These are phyloP conservation scores for Piedraia hortae DNA, from an alignment of 2,329 filamentous ascomycete genomes.

Conservation along the genomic window DNA sequence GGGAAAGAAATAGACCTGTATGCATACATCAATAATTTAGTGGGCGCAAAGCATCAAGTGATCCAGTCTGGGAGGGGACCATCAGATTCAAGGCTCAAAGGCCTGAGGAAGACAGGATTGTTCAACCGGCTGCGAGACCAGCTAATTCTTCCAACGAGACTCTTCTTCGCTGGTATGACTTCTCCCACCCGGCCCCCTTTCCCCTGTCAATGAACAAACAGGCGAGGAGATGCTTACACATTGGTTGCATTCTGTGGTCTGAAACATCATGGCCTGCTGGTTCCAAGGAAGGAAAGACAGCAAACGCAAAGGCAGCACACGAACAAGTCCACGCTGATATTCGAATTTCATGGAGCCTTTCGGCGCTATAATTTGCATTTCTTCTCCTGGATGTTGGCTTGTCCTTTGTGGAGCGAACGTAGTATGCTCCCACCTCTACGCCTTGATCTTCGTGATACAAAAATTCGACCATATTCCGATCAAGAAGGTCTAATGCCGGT, in stretches of 20 bases:
- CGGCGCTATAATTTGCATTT: constrained; percentile 6
- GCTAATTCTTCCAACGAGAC: constrained; percentile 41
- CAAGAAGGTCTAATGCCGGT: constrained; percentile 65
- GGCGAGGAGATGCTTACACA: constrained; percentile 79
- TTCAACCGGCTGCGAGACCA: constrained; percentile 35
- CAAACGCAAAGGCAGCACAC: constrained; percentile 59
- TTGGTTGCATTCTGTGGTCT: constrained; percentile 1
- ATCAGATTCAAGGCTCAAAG: too few species aligned
- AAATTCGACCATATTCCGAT: too few species aligned
- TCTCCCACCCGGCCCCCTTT: constrained; percentile 25
- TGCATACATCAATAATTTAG: too few species aligned
- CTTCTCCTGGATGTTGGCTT: constrained; percentile 1
- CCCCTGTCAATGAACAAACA: constrained; percentile 49
- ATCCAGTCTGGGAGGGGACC: constrained; percentile 5
- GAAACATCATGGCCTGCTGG: neutral
- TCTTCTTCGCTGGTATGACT: too few species aligned
- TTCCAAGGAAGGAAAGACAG: constrained; percentile 27
- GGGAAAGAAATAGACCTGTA: constrained; percentile 24
- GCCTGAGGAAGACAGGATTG: too few species aligned
- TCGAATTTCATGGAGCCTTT: constrained; percentile 47
- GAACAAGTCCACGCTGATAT: constrained; percentile 63
- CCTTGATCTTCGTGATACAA: too few species aligned
- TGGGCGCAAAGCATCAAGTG: constrained; percentile 1
- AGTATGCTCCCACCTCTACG: constrained; percentile 23
- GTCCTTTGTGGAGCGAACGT: constrained; percentile 32